These are phyloP conservation scores for Typha latifolia DNA, from an alignment of 176 grass and related monocot genomes.

Conservation along the genomic window DNA sequence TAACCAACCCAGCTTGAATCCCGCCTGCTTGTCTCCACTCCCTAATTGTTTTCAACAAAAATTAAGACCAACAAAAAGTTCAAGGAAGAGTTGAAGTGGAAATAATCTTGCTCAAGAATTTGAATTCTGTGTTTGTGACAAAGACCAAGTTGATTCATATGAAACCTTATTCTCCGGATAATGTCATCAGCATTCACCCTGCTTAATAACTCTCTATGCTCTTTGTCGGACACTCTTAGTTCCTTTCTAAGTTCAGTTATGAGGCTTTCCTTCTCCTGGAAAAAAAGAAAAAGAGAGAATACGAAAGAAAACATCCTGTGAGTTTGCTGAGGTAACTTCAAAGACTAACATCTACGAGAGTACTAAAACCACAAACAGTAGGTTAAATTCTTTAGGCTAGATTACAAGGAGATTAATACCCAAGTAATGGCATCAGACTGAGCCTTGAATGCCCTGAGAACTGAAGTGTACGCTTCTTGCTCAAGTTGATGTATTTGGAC, in stretches of 20 bases:
- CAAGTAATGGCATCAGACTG: constrained; percentile 95
- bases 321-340: background rate
- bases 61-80: background rate
- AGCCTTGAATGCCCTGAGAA: constrained; percentile 98
- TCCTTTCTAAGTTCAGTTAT: constrained; percentile 97
- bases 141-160: background rate
- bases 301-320: background rate
- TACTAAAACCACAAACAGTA: background rate
- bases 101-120: background rate
- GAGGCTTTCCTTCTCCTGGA: constrained; percentile 93
- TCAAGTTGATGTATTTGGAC: constrained; percentile 69
- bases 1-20: constrained; percentile 36
- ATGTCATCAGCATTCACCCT: constrained; percentile 73
- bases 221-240: constrained; percentile 78
- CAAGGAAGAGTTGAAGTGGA: background rate
- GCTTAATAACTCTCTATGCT: constrained; percentile 85
- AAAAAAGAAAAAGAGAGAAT: background rate
- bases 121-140: background rate
- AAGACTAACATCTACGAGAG: constrained; percentile 2
- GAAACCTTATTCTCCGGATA: constrained; percentile 66
- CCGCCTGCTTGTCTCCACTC: constrained; percentile 51
- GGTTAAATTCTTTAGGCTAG: background rate
- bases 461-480: constrained; percentile 88
- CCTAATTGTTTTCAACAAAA: constrained; percentile 21
- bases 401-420: constrained; percentile 31